Evolutionary conservation across 2,329 filamentous ascomycete genomes (phyloP).

Genomic region (Saccharata proteae): DNA sequence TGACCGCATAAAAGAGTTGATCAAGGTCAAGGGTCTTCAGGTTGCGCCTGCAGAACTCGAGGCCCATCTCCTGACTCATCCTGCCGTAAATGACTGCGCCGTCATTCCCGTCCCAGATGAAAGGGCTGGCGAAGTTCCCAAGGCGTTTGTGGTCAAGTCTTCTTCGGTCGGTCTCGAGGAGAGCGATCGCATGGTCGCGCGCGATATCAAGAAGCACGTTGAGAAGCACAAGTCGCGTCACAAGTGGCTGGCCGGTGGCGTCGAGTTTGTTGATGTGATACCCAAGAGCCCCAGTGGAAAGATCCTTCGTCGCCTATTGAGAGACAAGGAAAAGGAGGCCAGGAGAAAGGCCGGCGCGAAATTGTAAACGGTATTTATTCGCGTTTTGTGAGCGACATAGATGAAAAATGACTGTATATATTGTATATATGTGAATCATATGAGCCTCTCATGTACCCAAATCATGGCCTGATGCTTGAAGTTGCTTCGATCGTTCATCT

Average conservation of each 20-base stretch:
- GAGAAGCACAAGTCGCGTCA: conserved; percentile 49
- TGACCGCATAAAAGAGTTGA: conserved; percentile 68
- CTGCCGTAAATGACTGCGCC: conserved; percentile 63
- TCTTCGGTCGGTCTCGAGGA: conserved; percentile 40
- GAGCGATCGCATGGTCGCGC: conserved; percentile 35
- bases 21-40: conserved; percentile 73
- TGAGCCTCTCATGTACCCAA: too few species aligned
- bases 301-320: conserved; percentile 50
- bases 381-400: too few species aligned
- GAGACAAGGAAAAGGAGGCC: conserved; percentile 61
- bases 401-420: too few species aligned
- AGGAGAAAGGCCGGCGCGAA: conserved; percentile 53
- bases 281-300: conserved; percentile 53
- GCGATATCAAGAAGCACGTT: conserved; percentile 45
- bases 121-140: conserved; percentile 48
- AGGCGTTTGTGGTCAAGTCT: conserved; percentile 51
- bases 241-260: conserved; percentile 50
- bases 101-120: conserved; percentile 64
- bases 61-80: conserved; percentile 63
- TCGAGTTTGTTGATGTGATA: conserved; percentile 37
- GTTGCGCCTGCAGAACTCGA: conserved; percentile 77
- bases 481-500: too few species aligned
- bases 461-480: too few species aligned
- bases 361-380: too few species aligned
- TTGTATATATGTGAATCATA: too few species aligned